A percentile compares a stretch with the other conserved stretches of the same genome.
These are phyloP conservation scores for Juncus effusus DNA, from an alignment of 176 grass and related monocot species.

Conservation along the genomic window DNA sequence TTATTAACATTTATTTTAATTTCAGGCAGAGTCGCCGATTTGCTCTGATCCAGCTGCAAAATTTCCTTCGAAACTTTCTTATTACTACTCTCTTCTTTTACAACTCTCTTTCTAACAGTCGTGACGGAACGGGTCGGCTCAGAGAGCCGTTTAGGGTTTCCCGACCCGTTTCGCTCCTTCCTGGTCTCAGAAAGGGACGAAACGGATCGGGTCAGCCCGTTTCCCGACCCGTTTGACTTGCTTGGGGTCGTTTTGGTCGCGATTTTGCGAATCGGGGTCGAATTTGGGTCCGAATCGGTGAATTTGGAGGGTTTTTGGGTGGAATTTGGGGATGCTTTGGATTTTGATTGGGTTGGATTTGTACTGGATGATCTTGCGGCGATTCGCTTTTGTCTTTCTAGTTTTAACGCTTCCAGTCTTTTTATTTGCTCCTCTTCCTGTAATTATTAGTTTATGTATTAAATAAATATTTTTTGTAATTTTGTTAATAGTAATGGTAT, in stretches of 20 bases:
- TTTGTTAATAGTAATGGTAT: neutral
- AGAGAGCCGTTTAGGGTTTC: slow-evolving; percentile 49
- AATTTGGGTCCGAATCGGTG: slow-evolving; percentile 30
- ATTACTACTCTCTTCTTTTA: slow-evolving; percentile 42
- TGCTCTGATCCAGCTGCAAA: slow-evolving; percentile 68
- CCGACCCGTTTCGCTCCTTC: slow-evolving; percentile 56
- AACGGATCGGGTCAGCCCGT: slow-evolving; percentile 64
- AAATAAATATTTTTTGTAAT: neutral
- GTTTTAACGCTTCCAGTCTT: slow-evolving; percentile 80
- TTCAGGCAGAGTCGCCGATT: slow-evolving; percentile 74
- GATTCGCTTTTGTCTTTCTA: slow-evolving; percentile 92
- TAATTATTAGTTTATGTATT: slow-evolving; percentile 4
- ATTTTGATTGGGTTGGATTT: slow-evolving; percentile 40
- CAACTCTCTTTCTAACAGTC: slow-evolving; percentile 2
- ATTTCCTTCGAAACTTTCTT: slow-evolving; percentile 73
- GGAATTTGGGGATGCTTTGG: slow-evolving; percentile 37
- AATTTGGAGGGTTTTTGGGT: slow-evolving; percentile 59
- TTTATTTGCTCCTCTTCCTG: slow-evolving; percentile 91
- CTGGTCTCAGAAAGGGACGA: slow-evolving; percentile 55
- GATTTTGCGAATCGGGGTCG: slow-evolving; percentile 25
- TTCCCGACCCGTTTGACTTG: slow-evolving; percentile 34
- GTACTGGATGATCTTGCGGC: slow-evolving; percentile 46
- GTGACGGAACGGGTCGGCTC: slow-evolving; percentile 31
- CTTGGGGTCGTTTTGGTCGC: slow-evolving; percentile 26
- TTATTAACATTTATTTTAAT: slow-evolving; percentile 38